A percentile compares a stretch with the other conserved stretches of the same genome.
phyloP scores from a whole-genome alignment of 805 yeast species.

The Clavispora carvajalis region DNA sequence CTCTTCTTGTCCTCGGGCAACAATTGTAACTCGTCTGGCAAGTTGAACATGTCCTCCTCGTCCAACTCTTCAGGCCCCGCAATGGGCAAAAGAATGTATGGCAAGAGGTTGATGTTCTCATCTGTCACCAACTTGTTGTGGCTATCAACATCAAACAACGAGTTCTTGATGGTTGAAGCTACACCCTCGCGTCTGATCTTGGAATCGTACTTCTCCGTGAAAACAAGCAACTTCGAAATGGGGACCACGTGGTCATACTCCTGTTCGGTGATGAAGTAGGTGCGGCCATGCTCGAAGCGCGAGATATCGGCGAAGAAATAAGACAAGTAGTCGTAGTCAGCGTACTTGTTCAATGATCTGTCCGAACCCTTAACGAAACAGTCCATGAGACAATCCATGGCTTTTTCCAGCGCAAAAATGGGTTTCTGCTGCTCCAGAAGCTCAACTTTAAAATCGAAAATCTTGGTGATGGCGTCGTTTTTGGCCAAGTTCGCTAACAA shows the following conservation, averaged over 20 bases:
- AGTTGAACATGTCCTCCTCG: constrained; percentile 76
- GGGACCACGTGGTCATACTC: constrained; percentile 74
- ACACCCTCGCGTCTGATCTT: constrained; percentile 85
- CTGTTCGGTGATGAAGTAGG: constrained; percentile 69
- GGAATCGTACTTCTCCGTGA: constrained; percentile 75
- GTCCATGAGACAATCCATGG: constrained; percentile 80
- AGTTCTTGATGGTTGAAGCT: constrained; percentile 86
- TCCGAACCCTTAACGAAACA: constrained; percentile 83
- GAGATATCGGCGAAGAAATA: constrained; percentile 89
- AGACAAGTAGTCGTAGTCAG: constrained; percentile 76
- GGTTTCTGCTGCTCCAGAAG: constrained; percentile 35
- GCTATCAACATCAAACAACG: constrained; percentile 70
- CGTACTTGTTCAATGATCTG: constrained; percentile 62
- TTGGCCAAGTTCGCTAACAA: constrained; percentile 83
- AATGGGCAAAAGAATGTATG: constrained; percentile 76
- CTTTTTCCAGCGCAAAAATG: constrained; percentile 50
- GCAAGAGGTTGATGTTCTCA: constrained; percentile 65
- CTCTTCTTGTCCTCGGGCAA: constrained; percentile 69
- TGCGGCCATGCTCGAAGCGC: constrained; percentile 66
- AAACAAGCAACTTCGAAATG: constrained; percentile 71
- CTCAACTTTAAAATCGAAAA: constrained; percentile 38
- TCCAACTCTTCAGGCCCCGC: constrained; percentile 73
- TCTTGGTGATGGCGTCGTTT: constrained; percentile 52
- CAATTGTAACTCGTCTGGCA: constrained; percentile 85
- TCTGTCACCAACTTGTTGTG: constrained; percentile 60